phyloP scores from a whole-genome alignment of 1,139 yeast genomes.

The Debaryomyces sp. region DNA sequence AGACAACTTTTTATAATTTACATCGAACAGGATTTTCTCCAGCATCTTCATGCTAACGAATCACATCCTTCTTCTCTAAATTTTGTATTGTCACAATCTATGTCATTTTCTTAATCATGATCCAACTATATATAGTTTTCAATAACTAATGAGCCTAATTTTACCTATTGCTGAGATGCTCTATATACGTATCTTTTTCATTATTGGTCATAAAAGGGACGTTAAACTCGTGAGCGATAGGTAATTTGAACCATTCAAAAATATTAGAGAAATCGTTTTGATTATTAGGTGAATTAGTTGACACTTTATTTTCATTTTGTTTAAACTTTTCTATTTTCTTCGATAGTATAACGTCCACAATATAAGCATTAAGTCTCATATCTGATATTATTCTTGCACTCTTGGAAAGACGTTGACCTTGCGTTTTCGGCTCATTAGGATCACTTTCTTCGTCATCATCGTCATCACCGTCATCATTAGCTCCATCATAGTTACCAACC shows the following conservation, averaged over 20 bases:
- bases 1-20: too few species aligned
- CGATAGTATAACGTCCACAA: background rate
- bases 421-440: background rate
- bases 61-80: too few species aligned
- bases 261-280: background rate
- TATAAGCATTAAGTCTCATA: slow-evolving; percentile 8
- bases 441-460: background rate
- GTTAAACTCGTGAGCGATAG: background rate
- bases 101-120: too few species aligned
- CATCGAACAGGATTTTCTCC: too few species aligned
- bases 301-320: background rate
- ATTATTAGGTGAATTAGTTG: background rate
- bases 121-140: too few species aligned
- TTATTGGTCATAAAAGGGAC: background rate
- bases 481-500: background rate
- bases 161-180: background rate
- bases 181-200: background rate
- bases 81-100: too few species aligned
- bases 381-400: slow-evolving; percentile 6
- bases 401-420: background rate
- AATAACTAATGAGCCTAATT: background rate
- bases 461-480: background rate
- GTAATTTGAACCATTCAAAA: background rate
- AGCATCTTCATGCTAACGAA: too few species aligned
- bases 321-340: background rate